Conservation (phyloP, 352 stramenopile genomes). For the Plasmopara halstedii region DNA sequence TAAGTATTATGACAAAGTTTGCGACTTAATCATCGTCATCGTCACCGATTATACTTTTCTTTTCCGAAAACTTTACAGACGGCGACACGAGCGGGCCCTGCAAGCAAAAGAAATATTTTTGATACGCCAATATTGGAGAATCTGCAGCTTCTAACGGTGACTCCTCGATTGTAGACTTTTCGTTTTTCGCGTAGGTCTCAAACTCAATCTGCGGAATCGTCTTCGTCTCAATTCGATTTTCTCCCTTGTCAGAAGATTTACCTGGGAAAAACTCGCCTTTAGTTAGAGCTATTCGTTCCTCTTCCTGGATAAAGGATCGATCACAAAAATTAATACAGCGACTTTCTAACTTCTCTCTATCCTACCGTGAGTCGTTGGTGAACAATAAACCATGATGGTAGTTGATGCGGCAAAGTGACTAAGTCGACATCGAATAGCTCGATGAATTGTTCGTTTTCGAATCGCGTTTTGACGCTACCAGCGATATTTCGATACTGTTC, state of each 20-base stretch:
- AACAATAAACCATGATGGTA: constrained; percentile 74
- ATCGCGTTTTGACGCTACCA: constrained; percentile 79
- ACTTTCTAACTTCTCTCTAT: not conserved
- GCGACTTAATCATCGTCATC: constrained; percentile 69
- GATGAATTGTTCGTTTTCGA: constrained; percentile 87
- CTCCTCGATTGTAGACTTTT: not conserved
- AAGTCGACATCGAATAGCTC: constrained; percentile 84
- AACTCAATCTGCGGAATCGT: not conserved
- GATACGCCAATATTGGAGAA: constrained; percentile 43
- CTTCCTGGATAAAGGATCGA: constrained; percentile 31
- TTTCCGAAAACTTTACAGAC: constrained; percentile 81
- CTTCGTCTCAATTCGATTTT: constrained; percentile 5
- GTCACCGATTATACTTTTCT: constrained; percentile 85
- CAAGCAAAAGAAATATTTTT: constrained; percentile 74
- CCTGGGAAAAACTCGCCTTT: constrained; percentile 65
- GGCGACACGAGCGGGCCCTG: constrained; percentile 73
- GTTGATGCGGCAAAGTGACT: constrained; percentile 66
- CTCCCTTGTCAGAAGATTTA: constrained; percentile 11
- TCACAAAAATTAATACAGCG: not conserved
- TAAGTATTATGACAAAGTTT: constrained; percentile 21
- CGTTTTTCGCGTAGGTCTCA: not conserved
- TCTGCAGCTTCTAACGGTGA: not conserved
- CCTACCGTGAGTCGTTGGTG: constrained; percentile 72
- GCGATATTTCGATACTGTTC: constrained; percentile 77
- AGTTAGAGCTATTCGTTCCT: constrained; percentile 63